phyloP scores from a whole-genome alignment of 164 flowering plant genomes.

The Protea cynaroides region DNA sequence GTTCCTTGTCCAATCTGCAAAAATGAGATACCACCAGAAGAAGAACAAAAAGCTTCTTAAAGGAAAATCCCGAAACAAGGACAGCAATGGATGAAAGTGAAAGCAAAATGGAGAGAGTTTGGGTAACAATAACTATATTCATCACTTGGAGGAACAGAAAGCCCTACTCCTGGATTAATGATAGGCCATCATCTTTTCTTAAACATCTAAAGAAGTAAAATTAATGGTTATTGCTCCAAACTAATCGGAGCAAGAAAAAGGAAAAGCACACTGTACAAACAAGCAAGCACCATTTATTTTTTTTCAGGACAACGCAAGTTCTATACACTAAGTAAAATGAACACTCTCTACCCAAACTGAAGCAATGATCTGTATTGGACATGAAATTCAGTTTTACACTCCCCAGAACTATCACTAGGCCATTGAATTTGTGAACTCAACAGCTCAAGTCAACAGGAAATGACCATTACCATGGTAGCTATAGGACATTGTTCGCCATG shows the following conservation, averaged over 20 bases:
- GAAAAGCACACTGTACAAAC: neutral
- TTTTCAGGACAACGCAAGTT: neutral
- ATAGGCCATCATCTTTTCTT: no score
- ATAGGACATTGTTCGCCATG: neutral
- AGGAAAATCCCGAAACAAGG: neutral
- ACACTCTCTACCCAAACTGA: neutral
- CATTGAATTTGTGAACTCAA: neutral
- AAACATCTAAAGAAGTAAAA: no score
- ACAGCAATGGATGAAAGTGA: neutral
- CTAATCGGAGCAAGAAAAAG: neutral
- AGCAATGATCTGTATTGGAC: neutral
- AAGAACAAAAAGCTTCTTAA: constrained; percentile 1
- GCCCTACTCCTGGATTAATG: no score
- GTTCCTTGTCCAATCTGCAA: constrained; percentile 97
- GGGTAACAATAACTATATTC: no score
- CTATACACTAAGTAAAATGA: neutral
- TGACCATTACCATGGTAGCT: neutral
- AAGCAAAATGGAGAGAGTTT: no score
- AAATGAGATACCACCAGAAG: constrained; percentile 8
- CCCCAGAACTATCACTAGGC: neutral
- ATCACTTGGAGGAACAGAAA: no score
- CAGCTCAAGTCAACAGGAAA: neutral
- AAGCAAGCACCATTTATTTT: neutral
- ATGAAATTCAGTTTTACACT: neutral
- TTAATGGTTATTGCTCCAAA: neutral